Evolutionary conservation across 371 early-diverging fungal genomes (phyloP).

Genomic region (Mucor velutinosus): DNA sequence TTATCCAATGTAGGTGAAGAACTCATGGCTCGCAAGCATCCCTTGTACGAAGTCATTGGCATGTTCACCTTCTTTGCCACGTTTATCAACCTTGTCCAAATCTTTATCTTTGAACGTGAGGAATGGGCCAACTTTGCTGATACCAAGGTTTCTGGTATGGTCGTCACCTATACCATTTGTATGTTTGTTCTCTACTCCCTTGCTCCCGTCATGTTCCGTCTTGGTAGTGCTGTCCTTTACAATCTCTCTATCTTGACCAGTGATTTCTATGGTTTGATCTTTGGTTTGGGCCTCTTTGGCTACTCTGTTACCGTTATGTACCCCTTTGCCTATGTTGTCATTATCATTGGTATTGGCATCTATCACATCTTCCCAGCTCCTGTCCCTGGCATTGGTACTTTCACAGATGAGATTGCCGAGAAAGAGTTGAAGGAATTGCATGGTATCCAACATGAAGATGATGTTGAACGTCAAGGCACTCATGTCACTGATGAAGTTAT

Average conservation of each 20-base stretch:
- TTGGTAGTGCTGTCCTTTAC: constrained; percentile 71
- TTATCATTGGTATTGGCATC: constrained; percentile 59
- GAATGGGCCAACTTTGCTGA: constrained; percentile 28
- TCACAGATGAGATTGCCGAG: constrained; percentile 18
- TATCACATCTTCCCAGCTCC: constrained; percentile 59
- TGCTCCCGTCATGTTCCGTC: constrained; percentile 67
- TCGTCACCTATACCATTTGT: constrained; percentile 61
- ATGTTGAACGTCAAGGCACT: constrained; percentile 1
- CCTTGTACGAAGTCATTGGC: constrained; percentile 73
- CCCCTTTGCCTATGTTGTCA: constrained; percentile 61
- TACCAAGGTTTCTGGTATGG: constrained; percentile 42
- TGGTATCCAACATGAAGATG: constrained; percentile 3
- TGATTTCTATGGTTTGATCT: constrained; percentile 72
- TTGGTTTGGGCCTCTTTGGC: constrained; percentile 67
- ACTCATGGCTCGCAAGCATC: constrained; percentile 63
- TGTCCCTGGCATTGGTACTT: constrained; percentile 29
- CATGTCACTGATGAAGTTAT: background rate
- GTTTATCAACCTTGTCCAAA: constrained; percentile 67
- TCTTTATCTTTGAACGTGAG: constrained; percentile 62
- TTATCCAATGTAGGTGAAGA: constrained; percentile 71
- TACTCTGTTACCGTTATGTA: constrained; percentile 59
- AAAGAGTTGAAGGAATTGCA: constrained; percentile 15
- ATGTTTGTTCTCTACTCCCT: constrained; percentile 69
- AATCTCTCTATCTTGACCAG: constrained; percentile 74
- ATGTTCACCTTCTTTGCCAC: constrained; percentile 71